Percentiles rank a stretch among this genome's conserved stretches.
Evolutionary conservation across 805 yeast genomes (phyloP).

Genomic region (Priceomyces carsonii): DNA sequence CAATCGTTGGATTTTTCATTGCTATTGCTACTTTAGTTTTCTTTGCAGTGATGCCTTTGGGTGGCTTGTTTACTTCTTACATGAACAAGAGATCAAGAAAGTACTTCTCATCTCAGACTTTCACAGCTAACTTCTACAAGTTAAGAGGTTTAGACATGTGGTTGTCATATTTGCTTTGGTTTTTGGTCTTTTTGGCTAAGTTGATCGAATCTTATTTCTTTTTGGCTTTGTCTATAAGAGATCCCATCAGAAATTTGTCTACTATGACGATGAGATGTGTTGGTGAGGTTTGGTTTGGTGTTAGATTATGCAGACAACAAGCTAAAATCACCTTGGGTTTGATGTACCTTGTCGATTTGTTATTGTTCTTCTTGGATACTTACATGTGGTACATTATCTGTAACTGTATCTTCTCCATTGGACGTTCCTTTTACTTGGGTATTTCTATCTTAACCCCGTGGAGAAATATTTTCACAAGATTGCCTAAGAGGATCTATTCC

Average conservation of each 20-base stretch:
- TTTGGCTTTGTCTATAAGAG: slow-evolving; percentile 84
- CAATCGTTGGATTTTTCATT: slow-evolving; percentile 86
- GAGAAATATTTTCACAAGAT: slow-evolving; percentile 97
- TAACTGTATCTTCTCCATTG: slow-evolving; percentile 94
- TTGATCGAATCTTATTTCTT: slow-evolving; percentile 89
- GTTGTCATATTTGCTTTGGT: slow-evolving; percentile 93
- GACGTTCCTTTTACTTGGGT: slow-evolving; percentile 98
- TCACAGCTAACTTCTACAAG: slow-evolving; percentile 86
- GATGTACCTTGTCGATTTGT: slow-evolving; percentile 89
- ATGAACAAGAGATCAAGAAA: slow-evolving; percentile 83
- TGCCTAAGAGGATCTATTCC: slow-evolving; percentile 98
- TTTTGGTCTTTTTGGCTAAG: slow-evolving; percentile 85
- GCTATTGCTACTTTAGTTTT: slow-evolving; percentile 81
- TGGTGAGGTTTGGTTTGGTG: slow-evolving; percentile 92
- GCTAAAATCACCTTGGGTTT: slow-evolving; percentile 86
- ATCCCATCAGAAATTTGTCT: slow-evolving; percentile 89
- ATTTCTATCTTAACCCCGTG: slow-evolving; percentile 98
- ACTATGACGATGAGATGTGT: slow-evolving; percentile 88
- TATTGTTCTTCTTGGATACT: slow-evolving; percentile 97
- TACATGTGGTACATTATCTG: slow-evolving; percentile 97
- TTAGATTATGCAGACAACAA: slow-evolving; percentile 76
- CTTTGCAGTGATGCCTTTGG: slow-evolving; percentile 94
- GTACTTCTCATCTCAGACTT: slow-evolving; percentile 91
- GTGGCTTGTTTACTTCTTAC: slow-evolving; percentile 93
- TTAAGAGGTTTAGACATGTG: slow-evolving; percentile 90